phyloP scores from a whole-genome alignment of 345 rosid species.

The Eutrema yunnanense region DNA sequence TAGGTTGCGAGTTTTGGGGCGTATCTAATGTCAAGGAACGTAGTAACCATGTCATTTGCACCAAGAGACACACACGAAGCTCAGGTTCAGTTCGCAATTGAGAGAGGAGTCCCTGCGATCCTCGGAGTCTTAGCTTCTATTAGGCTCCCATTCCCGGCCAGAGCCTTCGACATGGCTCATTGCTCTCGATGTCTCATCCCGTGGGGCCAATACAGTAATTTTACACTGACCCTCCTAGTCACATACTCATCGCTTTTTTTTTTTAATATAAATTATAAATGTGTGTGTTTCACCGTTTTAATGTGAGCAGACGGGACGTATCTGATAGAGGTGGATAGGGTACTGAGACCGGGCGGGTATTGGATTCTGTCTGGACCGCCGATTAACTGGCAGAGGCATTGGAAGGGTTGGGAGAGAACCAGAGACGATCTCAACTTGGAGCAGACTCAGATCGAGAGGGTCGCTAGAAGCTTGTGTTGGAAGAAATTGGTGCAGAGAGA shows the following conservation, averaged over 20 bases:
- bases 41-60: slow-evolving; percentile 77
- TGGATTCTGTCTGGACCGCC: slow-evolving; percentile 95
- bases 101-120: slow-evolving; percentile 87
- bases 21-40: slow-evolving; percentile 62
- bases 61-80: slow-evolving; percentile 95
- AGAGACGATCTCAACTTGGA: slow-evolving; percentile 53
- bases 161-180: slow-evolving; percentile 95
- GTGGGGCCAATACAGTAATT: slow-evolving; percentile 66
- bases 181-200: slow-evolving; percentile 98
- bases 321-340: slow-evolving; percentile 75
- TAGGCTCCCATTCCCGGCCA: slow-evolving; percentile 80
- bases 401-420: slow-evolving; percentile 81
- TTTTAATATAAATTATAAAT: background rate
- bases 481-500: slow-evolving; percentile 54
- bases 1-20: slow-evolving; percentile 98
- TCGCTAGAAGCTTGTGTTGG: slow-evolving; percentile 80
- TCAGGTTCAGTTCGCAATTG: slow-evolving; percentile 92
- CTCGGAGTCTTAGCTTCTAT: slow-evolving; percentile 85
- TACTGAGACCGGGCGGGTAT: slow-evolving; percentile 83
- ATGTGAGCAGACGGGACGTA: slow-evolving; percentile 61
- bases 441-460: slow-evolving; percentile 47
- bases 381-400: slow-evolving; percentile 72
- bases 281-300: background rate
- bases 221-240: background rate
- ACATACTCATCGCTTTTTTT: background rate